These are phyloP conservation scores for Leonotis leonurus DNA, from an alignment of 257 asterid genomes.

Conservation along the genomic window DNA sequence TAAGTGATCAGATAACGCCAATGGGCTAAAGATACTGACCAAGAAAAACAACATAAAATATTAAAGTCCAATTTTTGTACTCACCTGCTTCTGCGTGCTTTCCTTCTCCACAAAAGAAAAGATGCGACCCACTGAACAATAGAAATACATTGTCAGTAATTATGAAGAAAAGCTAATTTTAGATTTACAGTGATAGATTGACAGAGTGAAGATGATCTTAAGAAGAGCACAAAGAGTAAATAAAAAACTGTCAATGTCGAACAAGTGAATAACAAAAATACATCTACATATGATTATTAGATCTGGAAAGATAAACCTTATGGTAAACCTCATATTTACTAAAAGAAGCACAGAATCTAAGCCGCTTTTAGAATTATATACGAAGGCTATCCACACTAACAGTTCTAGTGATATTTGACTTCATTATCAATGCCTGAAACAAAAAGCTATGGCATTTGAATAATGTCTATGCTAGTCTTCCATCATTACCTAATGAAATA, in stretches of 20 bases:
- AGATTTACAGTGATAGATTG: background rate
- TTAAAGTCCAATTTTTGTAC: constrained; percentile 18
- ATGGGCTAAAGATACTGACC: background rate
- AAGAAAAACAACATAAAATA: constrained; percentile 5
- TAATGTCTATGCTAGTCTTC: too few relatives aligned
- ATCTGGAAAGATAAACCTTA: background rate
- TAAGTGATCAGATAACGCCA: background rate
- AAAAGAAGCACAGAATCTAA: background rate
- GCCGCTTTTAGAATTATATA: too few relatives aligned
- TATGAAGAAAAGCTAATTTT: background rate
- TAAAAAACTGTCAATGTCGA: background rate
- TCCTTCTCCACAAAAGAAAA: constrained; percentile 73
- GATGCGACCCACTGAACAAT: constrained; percentile 64
- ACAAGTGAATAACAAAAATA: background rate
- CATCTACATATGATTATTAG: background rate
- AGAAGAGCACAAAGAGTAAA: too few relatives aligned
- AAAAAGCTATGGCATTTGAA: background rate
- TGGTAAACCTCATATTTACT: background rate
- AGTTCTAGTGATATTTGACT: background rate
- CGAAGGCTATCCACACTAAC: background rate
- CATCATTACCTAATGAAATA: too few relatives aligned
- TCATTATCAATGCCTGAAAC: background rate
- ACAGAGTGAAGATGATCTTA: constrained; percentile 1
- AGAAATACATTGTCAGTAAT: constrained; percentile 32
- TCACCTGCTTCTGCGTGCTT: constrained; percentile 81